Evolutionary conservation across 495 filamentous ascomycete genomes (phyloP).

Genomic region (Aspergillus heteromorphus): DNA sequence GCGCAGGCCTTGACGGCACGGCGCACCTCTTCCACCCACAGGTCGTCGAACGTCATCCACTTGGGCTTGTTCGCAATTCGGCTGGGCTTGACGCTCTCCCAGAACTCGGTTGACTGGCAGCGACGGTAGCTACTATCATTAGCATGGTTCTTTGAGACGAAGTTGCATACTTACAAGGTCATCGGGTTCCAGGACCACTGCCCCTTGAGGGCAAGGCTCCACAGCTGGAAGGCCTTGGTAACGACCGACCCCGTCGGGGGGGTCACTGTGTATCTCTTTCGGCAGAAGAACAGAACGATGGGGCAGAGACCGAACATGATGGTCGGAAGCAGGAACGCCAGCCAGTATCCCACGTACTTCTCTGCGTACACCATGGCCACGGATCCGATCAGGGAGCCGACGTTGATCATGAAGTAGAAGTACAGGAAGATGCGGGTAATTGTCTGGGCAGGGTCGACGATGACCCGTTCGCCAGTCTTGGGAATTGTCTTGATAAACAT

Average conservation of each 20-base stretch:
- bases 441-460: slow-evolving; percentile 62
- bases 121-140: slow-evolving; percentile 39
- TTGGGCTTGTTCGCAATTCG: slow-evolving; percentile 43
- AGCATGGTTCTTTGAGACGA: neutral
- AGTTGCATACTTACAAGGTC: slow-evolving; percentile 23
- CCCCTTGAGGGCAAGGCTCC: slow-evolving; percentile 52
- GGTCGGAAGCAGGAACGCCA: slow-evolving; percentile 61
- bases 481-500: slow-evolving; percentile 33
- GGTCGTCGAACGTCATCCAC: slow-evolving; percentile 63
- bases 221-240: slow-evolving; percentile 49
- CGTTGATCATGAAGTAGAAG: slow-evolving; percentile 50
- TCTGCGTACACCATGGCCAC: slow-evolving; percentile 61
- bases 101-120: slow-evolving; percentile 49
- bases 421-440: slow-evolving; percentile 33
- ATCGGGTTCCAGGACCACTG: slow-evolving; percentile 54
- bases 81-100: slow-evolving; percentile 62
- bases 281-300: slow-evolving; percentile 52
- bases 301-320: slow-evolving; percentile 54
- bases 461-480: slow-evolving; percentile 55
- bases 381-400: slow-evolving; percentile 47
- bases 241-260: slow-evolving; percentile 63
- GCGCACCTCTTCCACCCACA: slow-evolving; percentile 49
- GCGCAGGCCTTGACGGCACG: slow-evolving; percentile 47
- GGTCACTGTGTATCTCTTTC: slow-evolving; percentile 51
- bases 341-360: slow-evolving; percentile 72